Evolutionary conservation across 2,329 filamentous ascomycete species (phyloP), one percentile per base, ranked within the genome.

Genomic region (Aureobasidium lini): DNA sequence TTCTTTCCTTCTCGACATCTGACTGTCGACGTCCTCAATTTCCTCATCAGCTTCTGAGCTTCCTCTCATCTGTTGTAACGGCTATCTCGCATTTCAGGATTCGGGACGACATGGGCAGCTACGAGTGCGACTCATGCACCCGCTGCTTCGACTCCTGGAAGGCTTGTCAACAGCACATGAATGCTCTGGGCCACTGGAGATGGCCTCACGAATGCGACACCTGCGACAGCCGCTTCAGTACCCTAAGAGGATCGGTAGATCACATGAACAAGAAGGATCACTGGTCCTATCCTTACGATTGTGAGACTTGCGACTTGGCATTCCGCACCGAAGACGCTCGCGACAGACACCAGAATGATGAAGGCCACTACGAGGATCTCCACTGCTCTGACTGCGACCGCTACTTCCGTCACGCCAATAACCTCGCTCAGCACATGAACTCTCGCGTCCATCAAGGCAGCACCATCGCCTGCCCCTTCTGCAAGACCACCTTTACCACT

Each of bases 401-500:
- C 6, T 49, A 49, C 1, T 75, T 75, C 44, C 6, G 64, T 3
- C 72, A 64, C 50, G 63, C 64, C 32, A 72, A 74, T 44, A 68
- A 66, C 31, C 18, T 64, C n/a, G 53, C 18, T 23, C 61, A 85
- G 82, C 84, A 87, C 62, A 71, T 81, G 2, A 79, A 79, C 29
- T 85, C 82, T 0, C 71, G 71, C 5, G 65, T 68, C 47, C 84
- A 87, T 65, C 72, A 72, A 0, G 77, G 77, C 57, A 60, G 49
- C 0, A 68, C 68, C 1, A 67, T 84, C 7, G 1, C 43, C 0
- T 88, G 84, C 53, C 83, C 80, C 0, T 86, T 83, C 65, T 87
- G 84, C 70, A 66, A 72, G 37, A 61, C 48, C 2, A 31, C 8
- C 2, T 82, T 75, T 62, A 70, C 76, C 9, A 63, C 2, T 44